Conservation (phyloP, 108 stramenopile species). For the Cyclotella choctawhatcheeana region DNA sequence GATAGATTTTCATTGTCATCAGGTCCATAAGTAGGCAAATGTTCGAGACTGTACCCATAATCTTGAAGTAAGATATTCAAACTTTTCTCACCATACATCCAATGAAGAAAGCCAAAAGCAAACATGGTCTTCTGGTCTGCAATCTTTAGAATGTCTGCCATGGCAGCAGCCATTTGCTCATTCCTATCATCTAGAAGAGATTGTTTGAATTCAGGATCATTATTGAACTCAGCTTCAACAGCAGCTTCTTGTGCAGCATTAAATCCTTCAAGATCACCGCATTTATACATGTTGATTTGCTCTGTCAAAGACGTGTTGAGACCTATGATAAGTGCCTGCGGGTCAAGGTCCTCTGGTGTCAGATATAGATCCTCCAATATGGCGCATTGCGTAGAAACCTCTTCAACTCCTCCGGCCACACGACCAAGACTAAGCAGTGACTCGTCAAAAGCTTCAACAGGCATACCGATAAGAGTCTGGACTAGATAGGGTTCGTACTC, state of each 20-base stretch:
- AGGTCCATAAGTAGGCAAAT: constrained; percentile 14
- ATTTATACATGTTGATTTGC: constrained; percentile 3
- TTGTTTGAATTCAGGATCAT: not conserved
- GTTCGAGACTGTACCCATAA: constrained; percentile 30
- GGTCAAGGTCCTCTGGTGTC: not conserved
- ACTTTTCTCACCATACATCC: constrained; percentile 19
- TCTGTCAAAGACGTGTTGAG: not conserved
- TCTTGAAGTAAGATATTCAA: constrained; percentile 12
- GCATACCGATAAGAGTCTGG: not conserved
- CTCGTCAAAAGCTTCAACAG: not conserved
- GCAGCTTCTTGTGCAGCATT: not conserved
- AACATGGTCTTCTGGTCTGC: constrained; percentile 22
- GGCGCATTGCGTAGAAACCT: constrained; percentile 25
- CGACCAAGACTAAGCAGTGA: constrained; percentile 13
- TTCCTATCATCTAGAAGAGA: constrained; percentile 1
- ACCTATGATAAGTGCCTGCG: not conserved
- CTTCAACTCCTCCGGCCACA: constrained; percentile 13
- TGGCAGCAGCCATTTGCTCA: constrained; percentile 30
- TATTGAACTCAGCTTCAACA: not conserved
- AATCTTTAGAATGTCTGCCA: constrained; percentile 13
- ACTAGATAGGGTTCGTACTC: constrained; percentile 13
- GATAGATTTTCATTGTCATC: constrained; percentile 16
- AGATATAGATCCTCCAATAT: constrained; percentile 5
- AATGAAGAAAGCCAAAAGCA: constrained; percentile 25
- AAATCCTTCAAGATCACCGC: not conserved